Evolutionary conservation across 1,284 basidiomycete species (phyloP), one percentile per base, ranked within the genome.

Genomic region (Amylostereum areolatum): DNA sequence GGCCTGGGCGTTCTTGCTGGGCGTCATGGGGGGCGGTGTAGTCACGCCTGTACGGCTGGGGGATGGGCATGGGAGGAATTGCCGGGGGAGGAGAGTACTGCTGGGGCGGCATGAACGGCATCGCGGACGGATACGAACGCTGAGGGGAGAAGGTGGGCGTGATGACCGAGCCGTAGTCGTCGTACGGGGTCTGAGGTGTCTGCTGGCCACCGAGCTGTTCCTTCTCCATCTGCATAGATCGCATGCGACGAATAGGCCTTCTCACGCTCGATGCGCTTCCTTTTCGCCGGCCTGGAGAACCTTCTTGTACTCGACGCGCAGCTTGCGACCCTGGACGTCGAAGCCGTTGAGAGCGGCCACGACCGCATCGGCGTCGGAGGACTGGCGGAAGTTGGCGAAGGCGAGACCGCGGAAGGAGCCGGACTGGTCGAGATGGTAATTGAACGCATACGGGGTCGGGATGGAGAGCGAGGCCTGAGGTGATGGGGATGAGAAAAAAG

Each of bases 281-380:
- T 99, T 99, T 70, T 99, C 97, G 43, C 97, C 96, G 1, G 94
- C 94, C 67, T 98, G 96, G 18, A 99, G 75, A 7, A 98, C 97
- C 70, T 98, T 98, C 75, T 99, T 99, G 77, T 98, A 99, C 70
- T 99, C 96, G 52, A 98, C 96, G 33, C 97, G 88, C 42, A 99
- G 78, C 70, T 98, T 99, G 60, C 96, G 89, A n/a, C 97, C 97
- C 62, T 95, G 92, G 24, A 97, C 92, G 62, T 97, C 93, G 66
- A 93, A 94, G 10, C 93, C 93, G 58, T 96, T 96, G 57, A 99
- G 75, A 35, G 95, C 96, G 30, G 84, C 93, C 2, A 99, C 96
- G 51, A 97, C 95, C 4, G 92, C 89, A 62, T 96, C 94, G 0
- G 97, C 96, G 62, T 99, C 97, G 3, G 74, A 78, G 2, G 93